Percentiles rank a stretch among this genome's conserved stretches.
These are phyloP conservation scores for Xylariaceae sp. DNA, from an alignment of 2,329 filamentous ascomycete species.

Conservation along the genomic window DNA sequence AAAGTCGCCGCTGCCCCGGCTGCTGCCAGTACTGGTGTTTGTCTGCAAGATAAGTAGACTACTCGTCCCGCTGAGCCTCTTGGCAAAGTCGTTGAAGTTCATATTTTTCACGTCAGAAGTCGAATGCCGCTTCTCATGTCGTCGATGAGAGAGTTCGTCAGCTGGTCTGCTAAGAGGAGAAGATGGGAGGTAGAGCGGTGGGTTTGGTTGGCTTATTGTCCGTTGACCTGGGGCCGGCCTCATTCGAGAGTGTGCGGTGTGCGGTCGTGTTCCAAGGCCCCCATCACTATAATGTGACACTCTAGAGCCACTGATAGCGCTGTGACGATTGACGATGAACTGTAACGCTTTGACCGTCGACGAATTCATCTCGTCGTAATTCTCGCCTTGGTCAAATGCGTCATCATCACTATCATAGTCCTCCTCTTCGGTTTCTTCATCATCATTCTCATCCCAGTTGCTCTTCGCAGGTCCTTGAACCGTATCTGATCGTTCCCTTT, in stretches of 20 bases:
- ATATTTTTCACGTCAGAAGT: slow-evolving; percentile 55
- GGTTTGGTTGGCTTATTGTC: slow-evolving; percentile 48
- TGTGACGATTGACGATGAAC: slow-evolving; percentile 48
- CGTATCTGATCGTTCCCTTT: slow-evolving; percentile 29
- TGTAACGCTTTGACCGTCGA: slow-evolving; percentile 49
- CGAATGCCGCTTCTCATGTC: slow-evolving; percentile 50
- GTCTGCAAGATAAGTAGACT: slow-evolving; percentile 59
- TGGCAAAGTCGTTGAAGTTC: slow-evolving; percentile 61
- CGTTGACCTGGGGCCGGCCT: slow-evolving; percentile 43
- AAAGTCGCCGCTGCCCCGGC: slow-evolving; percentile 46
- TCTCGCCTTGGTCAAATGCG: slow-evolving; percentile 32
- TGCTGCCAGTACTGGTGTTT: slow-evolving; percentile 50
- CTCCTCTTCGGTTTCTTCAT: slow-evolving; percentile 41
- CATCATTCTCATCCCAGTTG: slow-evolving; percentile 51
- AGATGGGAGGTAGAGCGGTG: slow-evolving; percentile 22
- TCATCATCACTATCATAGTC: slow-evolving; percentile 40
- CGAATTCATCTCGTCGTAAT: slow-evolving; percentile 39
- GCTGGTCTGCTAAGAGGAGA: slow-evolving; percentile 26
- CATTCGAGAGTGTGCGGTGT: slow-evolving; percentile 51
- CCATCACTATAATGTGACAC: slow-evolving; percentile 28
- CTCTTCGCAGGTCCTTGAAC: slow-evolving; percentile 42
- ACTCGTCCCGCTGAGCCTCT: slow-evolving; percentile 59
- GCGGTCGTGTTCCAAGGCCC: slow-evolving; percentile 44
- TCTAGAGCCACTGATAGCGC: slow-evolving; percentile 37
- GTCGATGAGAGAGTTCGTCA: slow-evolving; percentile 34